Conservation (phyloP, 179 eudicot genomes). For the Nepenthes alata region DNA sequence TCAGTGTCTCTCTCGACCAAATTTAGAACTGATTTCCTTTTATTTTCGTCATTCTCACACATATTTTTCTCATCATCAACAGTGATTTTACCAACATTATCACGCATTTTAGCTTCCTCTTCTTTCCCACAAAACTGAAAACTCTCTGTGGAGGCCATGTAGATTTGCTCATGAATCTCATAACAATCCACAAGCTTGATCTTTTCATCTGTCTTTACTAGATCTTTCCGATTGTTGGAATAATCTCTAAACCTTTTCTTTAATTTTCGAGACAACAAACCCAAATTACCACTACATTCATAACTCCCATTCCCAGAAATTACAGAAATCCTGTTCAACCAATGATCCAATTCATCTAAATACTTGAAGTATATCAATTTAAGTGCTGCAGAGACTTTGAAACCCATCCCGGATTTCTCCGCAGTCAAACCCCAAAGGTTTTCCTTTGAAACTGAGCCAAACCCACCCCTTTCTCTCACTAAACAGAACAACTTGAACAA, state of each 20-base stretch:
- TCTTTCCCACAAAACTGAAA: slow-evolving; percentile 11
- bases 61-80: slow-evolving; percentile 25
- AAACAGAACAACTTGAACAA: slow-evolving; percentile 65
- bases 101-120: slow-evolving; percentile 8
- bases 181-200: slow-evolving; percentile 7
- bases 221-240: slow-evolving; percentile 10
- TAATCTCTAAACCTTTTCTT: slow-evolving; percentile 28
- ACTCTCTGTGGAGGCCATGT: slow-evolving; percentile 12
- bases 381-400: slow-evolving; percentile 21
- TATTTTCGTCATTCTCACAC: slow-evolving; percentile 7
- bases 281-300: slow-evolving; percentile 37
- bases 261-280: slow-evolving; percentile 35
- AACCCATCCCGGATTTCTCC: slow-evolving; percentile 42
- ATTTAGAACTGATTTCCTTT: slow-evolving; percentile 5
- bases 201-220: slow-evolving; percentile 12
- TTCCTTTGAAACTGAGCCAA: slow-evolving; percentile 40
- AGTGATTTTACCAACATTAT: slow-evolving; percentile 7
- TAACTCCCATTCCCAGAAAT: slow-evolving; percentile 19
- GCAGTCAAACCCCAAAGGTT: slow-evolving; percentile 61
- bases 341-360: slow-evolving; percentile 55
- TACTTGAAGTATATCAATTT: slow-evolving; percentile 62
- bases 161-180: slow-evolving; percentile 14
- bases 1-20: slow-evolving; percentile 9
- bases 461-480: slow-evolving; percentile 63
- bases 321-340: slow-evolving; percentile 31